Percentiles rank a stretch among this genome's conserved stretches.
These are phyloP conservation scores for Vinca minor DNA, from an alignment of 257 asterid genomes.

Conservation along the genomic window DNA sequence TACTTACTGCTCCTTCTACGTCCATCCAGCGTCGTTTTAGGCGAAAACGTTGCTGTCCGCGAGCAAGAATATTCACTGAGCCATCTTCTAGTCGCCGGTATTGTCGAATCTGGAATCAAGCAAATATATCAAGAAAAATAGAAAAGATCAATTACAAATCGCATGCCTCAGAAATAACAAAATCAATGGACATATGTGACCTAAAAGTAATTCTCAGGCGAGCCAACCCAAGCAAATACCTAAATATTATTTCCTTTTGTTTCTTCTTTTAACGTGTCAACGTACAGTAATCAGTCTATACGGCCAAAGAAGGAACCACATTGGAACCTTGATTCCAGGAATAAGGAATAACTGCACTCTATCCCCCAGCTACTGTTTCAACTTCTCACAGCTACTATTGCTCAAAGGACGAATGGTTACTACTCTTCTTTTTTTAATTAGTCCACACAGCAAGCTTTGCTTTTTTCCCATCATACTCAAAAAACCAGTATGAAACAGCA, in stretches of 20 bases:
- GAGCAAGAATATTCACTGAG: constrained; percentile 77
- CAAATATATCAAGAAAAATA: constrained; percentile 5
- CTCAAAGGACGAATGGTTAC: not conserved
- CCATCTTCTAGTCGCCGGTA: constrained; percentile 87
- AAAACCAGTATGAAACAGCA: not conserved
- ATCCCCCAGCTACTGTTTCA: not conserved
- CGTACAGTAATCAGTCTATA: not conserved
- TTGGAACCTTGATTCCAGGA: not conserved
- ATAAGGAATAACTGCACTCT: not conserved
- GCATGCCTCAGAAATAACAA: not conserved
- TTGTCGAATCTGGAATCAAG: constrained; percentile 68
- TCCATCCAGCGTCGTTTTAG: constrained; percentile 77
- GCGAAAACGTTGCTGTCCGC: constrained; percentile 93
- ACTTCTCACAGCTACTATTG: not conserved
- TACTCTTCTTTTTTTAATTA: not conserved
- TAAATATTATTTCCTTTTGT: not conserved
- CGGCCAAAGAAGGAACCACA: not conserved
- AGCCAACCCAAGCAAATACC: not conserved
- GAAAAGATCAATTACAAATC: constrained; percentile 10
- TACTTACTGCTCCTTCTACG: constrained; percentile 75
- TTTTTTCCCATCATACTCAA: not conserved
- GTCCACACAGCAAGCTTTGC: not conserved
- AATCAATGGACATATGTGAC: not conserved
- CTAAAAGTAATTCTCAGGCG: not conserved
- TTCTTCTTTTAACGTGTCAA: not conserved